Evolutionary conservation across 352 stramenopile species (phyloP).

Genomic region (Phytophthora crassamura): DNA sequence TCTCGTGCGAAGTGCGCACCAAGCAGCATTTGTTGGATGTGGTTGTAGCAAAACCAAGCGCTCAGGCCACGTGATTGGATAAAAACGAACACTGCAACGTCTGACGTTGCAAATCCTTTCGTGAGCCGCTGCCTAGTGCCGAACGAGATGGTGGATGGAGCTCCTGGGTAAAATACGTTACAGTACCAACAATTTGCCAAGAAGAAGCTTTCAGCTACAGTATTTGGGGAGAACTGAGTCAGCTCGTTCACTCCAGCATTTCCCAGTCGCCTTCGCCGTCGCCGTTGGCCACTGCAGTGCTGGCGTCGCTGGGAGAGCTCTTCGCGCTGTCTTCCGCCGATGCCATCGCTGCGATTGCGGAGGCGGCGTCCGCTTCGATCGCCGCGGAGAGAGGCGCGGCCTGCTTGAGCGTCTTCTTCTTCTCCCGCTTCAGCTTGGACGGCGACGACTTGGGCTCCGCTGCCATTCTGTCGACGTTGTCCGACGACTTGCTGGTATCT

Average conservation of each 20-base stretch:
- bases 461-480: constrained; percentile 3
- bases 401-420: constrained; percentile 35
- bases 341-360: constrained; percentile 33
- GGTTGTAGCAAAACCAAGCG: constrained; percentile 16
- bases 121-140: background rate
- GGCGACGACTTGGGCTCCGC: constrained; percentile 30
- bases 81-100: background rate
- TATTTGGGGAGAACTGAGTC: too few species aligned
- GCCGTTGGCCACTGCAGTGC: constrained; percentile 11
- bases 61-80: constrained; percentile 13
- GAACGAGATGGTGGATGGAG: constrained; percentile 10
- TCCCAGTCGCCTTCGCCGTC: constrained; percentile 36
- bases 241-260: constrained; percentile 33
- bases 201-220: background rate
- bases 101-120: constrained; percentile 9
- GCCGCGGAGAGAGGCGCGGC: constrained; percentile 22
- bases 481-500: background rate
- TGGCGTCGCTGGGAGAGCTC: constrained; percentile 19
- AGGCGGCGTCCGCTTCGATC: constrained; percentile 32
- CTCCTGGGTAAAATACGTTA: constrained; percentile 18
- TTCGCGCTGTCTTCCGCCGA: constrained; percentile 27
- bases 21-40: constrained; percentile 39
- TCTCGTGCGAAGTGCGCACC: background rate
- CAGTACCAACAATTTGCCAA: too few species aligned
- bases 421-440: constrained; percentile 29